These are phyloP conservation scores for Taxillus chinensis DNA, from an alignment of 164 flowering plant species.

Conservation along the genomic window DNA sequence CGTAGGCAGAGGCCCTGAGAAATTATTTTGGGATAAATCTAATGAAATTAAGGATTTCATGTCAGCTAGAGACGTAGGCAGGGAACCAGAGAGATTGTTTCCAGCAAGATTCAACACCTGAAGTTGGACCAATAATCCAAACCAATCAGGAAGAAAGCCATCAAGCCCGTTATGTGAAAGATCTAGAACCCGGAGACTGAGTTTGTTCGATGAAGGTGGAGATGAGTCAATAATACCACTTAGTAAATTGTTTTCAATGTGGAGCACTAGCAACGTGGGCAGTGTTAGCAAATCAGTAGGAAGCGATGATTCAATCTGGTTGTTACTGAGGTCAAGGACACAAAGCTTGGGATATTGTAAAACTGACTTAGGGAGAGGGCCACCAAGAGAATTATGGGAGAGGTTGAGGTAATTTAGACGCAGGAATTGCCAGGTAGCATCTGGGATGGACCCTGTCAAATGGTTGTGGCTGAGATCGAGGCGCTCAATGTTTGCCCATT, in stretches of 20 bases:
- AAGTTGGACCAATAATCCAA: slow-evolving; percentile 50
- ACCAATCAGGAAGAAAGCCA: slow-evolving; percentile 61
- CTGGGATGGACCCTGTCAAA: slow-evolving; percentile 66
- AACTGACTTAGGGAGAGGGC: slow-evolving; percentile 48
- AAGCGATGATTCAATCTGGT: slow-evolving; percentile 60
- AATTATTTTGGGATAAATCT: slow-evolving; percentile 70
- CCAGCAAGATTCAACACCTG: slow-evolving; percentile 56
- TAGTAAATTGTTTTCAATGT: slow-evolving; percentile 50
- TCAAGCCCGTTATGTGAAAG: slow-evolving; percentile 61
- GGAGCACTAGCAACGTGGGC: slow-evolving; percentile 69
- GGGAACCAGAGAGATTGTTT: slow-evolving; percentile 71
- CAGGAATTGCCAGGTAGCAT: slow-evolving; percentile 58
- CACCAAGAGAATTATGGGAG: slow-evolving; percentile 54
- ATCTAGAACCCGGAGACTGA: slow-evolving; percentile 61
- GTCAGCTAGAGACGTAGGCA: slow-evolving; percentile 56
- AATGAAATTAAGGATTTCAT: slow-evolving; percentile 42
- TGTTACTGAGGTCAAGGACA: slow-evolving; percentile 72
- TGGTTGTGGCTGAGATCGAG: slow-evolving; percentile 88
- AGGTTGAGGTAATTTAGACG: slow-evolving; percentile 72
- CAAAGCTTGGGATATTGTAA: slow-evolving; percentile 60
- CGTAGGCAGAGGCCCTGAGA: slow-evolving; percentile 68
- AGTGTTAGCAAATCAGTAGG: slow-evolving; percentile 36
- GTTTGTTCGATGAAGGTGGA: slow-evolving; percentile 25
- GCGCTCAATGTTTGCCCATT: slow-evolving; percentile 80
- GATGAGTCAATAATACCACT: slow-evolving; percentile 41